A percentile compares a stretch with the other conserved stretches of the same genome.
These are phyloP conservation scores for Mercurialis annua DNA, from an alignment of 345 rosid species.

Conservation along the genomic window DNA sequence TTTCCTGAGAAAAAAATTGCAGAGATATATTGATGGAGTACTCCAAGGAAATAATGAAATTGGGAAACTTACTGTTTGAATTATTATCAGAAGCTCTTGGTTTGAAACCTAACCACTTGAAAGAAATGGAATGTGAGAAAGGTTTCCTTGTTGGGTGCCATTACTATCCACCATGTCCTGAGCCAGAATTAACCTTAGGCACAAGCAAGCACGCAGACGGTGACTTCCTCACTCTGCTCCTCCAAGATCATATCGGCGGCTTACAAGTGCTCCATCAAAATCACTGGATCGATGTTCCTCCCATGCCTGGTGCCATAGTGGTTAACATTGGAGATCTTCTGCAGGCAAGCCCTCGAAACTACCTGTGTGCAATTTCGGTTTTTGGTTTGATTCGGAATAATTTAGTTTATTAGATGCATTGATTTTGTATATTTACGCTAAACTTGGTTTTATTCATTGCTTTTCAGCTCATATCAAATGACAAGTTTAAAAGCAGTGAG, in stretches of 20 bases:
- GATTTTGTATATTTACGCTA: not conserved
- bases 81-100: conserved; percentile 11
- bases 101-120: conserved; percentile 2
- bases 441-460: no score
- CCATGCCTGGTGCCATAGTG: conserved; percentile 14
- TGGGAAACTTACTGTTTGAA: conserved; percentile 18
- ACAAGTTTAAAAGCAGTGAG: conserved; percentile 40
- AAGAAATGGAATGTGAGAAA: not conserved
- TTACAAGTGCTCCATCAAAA: conserved; percentile 26
- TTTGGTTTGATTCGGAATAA: no score
- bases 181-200: conserved; percentile 19
- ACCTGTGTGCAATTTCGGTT: no score
- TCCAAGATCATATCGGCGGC: conserved; percentile 26
- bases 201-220: conserved; percentile 7
- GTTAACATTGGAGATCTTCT: conserved; percentile 26
- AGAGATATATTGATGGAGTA: conserved; percentile 33
- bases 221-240: conserved; percentile 18
- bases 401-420: no score
- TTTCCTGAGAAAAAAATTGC: conserved; percentile 11
- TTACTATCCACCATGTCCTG: conserved; percentile 13
- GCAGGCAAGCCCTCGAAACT: conserved; percentile 21
- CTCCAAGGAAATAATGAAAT: conserved; percentile 10
- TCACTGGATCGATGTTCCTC: conserved; percentile 21
- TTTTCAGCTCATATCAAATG: conserved; percentile 46
- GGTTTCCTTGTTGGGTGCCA: not conserved